Percentiles rank a stretch among this genome's conserved stretches.
Evolutionary conservation across 108 stramenopile species (phyloP).

Genomic region (Pseudonitzschia delicatissima): DNA sequence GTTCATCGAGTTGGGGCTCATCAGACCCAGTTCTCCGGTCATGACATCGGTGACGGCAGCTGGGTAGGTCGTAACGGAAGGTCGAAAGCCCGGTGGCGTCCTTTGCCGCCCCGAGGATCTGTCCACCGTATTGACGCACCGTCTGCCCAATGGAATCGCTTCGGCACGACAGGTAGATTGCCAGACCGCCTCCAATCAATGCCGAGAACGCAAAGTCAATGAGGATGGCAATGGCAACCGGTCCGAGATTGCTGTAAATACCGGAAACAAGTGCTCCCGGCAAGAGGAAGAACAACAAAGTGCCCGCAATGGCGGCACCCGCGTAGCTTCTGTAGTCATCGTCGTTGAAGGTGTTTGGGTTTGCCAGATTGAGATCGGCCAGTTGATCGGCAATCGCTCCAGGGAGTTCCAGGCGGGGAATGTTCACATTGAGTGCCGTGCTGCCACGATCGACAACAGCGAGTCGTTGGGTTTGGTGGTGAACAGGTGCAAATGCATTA

Average conservation of each 20-base stretch:
- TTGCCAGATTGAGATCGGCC: background rate
- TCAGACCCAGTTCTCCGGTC: conserved; percentile 6
- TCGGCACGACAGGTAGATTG: conserved; percentile 8
- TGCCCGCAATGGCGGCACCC: conserved; percentile 5
- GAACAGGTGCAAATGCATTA: conserved; percentile 1
- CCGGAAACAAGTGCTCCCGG: conserved; percentile 9
- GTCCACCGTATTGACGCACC: background rate
- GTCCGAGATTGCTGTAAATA: conserved; percentile 6
- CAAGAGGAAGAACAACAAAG: conserved; percentile 1
- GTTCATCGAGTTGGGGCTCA: conserved; percentile 4
- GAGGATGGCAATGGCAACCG: background rate
- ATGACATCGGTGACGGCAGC: conserved; percentile 7
- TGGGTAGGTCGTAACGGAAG: background rate
- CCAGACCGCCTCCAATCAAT: conserved; percentile 1
- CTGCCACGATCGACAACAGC: background rate
- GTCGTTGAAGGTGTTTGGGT: conserved; percentile 4
- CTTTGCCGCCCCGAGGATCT: conserved; percentile 2
- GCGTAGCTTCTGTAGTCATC: conserved; percentile 12
- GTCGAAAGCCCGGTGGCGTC: conserved; percentile 2
- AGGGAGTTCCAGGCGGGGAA: conserved; percentile 8
- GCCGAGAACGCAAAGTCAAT: conserved; percentile 13
- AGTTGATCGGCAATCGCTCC: background rate
- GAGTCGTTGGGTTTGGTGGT: background rate
- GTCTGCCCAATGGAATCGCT: background rate
- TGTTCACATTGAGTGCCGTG: background rate